phyloP scores from a whole-genome alignment of 768 basidiomycete genomes.

The Leccinum obscurum region DNA sequence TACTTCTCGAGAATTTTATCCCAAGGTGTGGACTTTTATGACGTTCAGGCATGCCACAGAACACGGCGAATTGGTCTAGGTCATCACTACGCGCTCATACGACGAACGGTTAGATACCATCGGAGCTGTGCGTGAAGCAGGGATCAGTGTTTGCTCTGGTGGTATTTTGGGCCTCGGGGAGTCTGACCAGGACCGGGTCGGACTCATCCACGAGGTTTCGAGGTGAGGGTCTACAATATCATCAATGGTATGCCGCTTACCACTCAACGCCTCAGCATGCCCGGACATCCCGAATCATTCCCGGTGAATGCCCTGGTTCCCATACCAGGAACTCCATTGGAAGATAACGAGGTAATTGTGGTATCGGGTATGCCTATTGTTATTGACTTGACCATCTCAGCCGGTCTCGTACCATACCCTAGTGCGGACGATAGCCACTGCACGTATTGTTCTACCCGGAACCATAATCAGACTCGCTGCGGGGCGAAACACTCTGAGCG shows the following conservation, averaged over 20 bases:
- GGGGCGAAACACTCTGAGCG: conserved; percentile 83
- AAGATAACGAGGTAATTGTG: conserved; percentile 73
- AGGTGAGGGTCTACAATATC: conserved; percentile 52
- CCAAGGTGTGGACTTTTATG: conserved; percentile 54
- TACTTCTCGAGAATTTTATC: conserved; percentile 96
- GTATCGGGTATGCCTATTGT: not conserved
- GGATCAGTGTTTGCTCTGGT: conserved; percentile 96
- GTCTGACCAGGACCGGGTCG: conserved; percentile 84
- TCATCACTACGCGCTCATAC: conserved; percentile 93
- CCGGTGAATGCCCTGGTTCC: conserved; percentile 98
- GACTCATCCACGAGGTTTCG: conserved; percentile 90
- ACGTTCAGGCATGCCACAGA: not conserved
- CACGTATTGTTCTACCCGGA: conserved; percentile 85
- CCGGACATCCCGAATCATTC: conserved; percentile 98
- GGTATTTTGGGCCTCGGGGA: conserved; percentile 96
- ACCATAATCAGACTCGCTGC: conserved; percentile 97
- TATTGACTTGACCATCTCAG: conserved; percentile 40
- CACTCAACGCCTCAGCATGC: conserved; percentile 55
- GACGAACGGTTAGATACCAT: conserved; percentile 93
- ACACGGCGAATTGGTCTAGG: conserved; percentile 45
- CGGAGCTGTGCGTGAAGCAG: conserved; percentile 86
- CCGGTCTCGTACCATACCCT: conserved; percentile 80
- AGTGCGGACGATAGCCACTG: conserved; percentile 92
- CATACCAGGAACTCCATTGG: conserved; percentile 91
- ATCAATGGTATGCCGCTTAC: conserved; percentile 7